Evolutionary conservation across 352 stramenopile species (phyloP), one percentile per base, ranked within the genome.

Genomic region (Halophytophthora batemanensis): DNA sequence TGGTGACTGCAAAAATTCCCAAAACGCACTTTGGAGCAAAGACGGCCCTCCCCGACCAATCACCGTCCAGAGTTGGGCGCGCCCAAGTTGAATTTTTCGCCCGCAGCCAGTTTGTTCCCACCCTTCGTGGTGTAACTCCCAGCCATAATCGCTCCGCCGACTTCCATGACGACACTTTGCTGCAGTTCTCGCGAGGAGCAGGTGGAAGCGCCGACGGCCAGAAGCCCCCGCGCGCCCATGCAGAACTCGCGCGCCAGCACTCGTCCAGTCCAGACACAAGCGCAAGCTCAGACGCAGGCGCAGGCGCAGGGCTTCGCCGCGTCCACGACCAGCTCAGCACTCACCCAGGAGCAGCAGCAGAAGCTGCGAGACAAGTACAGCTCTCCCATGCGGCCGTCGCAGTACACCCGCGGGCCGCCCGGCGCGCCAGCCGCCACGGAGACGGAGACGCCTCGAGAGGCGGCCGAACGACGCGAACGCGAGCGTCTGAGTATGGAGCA

Each of bases 401-500:
- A 77, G 42, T 74, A 74, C 45, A 50, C 43, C n/a, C 56, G 46
- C 22, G 51, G 35, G 4, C 45, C 56, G 18, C 37, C 59, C 43
- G 41, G 14, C 25, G 38, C 25, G 17, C 2, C 40, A 21, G 10
- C 22, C 3, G 17, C n/a, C 37, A 10, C 49, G 39, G 36, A 56
- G 4, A 25, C 38, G 8, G 62, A 62, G 31, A 62, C 56, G 12
- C 43, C 34, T 14, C 59, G 66, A 8, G 49, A 62, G 25, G 42
- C 53, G 22, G 53, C 65, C 6, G 56, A 53, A 2, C 46, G 49
- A 21, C 44, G 49, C 3, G 55, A 69, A 12, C 55, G 40, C 23
- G 65, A 76, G 46, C 64, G 59, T 28, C 31, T 71, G 59, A 82
- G 64, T 44, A 67, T 83, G 44, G 63, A 81, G 39, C 67, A 86